A percentile compares a stretch with the other conserved stretches of the same genome.
Evolutionary conservation across 1,284 basidiomycete genomes (phyloP).

Genomic region (Ceratobasidium theobromae): DNA sequence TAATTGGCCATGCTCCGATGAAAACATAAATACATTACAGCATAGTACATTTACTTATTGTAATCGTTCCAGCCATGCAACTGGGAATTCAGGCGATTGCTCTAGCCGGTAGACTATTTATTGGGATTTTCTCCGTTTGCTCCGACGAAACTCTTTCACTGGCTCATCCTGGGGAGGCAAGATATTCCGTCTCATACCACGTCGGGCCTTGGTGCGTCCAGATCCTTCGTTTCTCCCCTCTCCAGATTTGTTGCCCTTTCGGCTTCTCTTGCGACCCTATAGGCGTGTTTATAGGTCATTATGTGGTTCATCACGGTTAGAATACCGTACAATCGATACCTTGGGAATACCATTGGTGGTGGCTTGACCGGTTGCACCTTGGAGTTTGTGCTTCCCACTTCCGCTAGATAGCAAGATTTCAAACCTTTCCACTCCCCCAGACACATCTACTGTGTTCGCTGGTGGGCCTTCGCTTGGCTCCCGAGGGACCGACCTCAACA

Average conservation of each 20-base stretch:
- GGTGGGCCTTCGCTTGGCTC: conserved; percentile 18
- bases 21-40: not conserved
- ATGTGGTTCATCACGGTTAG: not conserved
- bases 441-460: conserved; percentile 5
- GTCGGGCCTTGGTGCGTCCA: not conserved
- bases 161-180: not conserved
- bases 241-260: not conserved
- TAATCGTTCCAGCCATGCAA: no score
- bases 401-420: not conserved
- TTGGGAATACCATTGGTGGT: not conserved
- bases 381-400: not conserved
- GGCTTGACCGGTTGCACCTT: not conserved
- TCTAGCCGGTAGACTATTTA: not conserved
- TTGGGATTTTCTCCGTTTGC: conserved; percentile 29
- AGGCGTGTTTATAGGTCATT: not conserved
- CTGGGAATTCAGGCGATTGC: no score
- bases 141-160: conserved; percentile 12
- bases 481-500: conserved; percentile 2
- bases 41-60: not conserved
- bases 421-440: conserved; percentile 8
- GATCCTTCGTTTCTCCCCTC: not conserved
- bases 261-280: not conserved
- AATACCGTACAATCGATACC: not conserved
- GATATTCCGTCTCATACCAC: not conserved
- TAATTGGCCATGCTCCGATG: not conserved